Evolutionary conservation across 768 basidiomycete species (phyloP).

Genomic region (Tremella mesenterica): DNA sequence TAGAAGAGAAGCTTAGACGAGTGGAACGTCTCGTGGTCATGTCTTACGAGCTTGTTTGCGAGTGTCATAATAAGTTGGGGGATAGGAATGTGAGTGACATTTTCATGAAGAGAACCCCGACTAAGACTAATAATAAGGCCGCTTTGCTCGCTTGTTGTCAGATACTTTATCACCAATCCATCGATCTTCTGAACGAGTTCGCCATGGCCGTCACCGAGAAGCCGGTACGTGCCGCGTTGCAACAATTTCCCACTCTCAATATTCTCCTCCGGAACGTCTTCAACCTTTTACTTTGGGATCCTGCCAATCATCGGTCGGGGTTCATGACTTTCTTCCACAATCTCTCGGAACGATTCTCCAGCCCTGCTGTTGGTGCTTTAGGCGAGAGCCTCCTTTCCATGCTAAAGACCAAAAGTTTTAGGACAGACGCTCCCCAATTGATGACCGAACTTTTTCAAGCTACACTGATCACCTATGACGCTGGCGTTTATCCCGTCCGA

Average conservation of each 20-base stretch:
- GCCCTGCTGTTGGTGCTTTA: slow-evolving; percentile 11
- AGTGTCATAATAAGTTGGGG: slow-evolving; percentile 67
- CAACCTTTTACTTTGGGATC: background rate
- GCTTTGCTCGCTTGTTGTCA: slow-evolving; percentile 15
- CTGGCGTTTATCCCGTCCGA: background rate
- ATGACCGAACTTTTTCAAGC: background rate
- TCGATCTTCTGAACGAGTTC: background rate
- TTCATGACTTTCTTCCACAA: background rate
- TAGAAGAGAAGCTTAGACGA: slow-evolving; percentile 21
- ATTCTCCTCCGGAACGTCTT: background rate
- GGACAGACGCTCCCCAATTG: background rate
- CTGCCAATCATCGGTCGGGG: background rate
- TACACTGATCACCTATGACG: background rate
- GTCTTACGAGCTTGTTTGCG: slow-evolving; percentile 72
- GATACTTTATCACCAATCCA: background rate
- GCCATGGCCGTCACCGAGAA: background rate
- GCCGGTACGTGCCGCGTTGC: too few relatives aligned
- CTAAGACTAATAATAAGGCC: slow-evolving; percentile 6
- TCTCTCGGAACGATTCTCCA: background rate
- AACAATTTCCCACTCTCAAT: background rate
- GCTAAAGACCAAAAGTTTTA: slow-evolving; percentile 12
- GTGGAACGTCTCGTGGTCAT: slow-evolving; percentile 56
- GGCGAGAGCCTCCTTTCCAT: slow-evolving; percentile 35
- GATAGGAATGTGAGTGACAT: slow-evolving; percentile 62
- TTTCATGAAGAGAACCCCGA: background rate